Percentiles rank a stretch among this genome's conserved stretches.
phyloP scores from a whole-genome alignment of 2,329 filamentous ascomycete genomes.

The Aspergillus sp. region DNA sequence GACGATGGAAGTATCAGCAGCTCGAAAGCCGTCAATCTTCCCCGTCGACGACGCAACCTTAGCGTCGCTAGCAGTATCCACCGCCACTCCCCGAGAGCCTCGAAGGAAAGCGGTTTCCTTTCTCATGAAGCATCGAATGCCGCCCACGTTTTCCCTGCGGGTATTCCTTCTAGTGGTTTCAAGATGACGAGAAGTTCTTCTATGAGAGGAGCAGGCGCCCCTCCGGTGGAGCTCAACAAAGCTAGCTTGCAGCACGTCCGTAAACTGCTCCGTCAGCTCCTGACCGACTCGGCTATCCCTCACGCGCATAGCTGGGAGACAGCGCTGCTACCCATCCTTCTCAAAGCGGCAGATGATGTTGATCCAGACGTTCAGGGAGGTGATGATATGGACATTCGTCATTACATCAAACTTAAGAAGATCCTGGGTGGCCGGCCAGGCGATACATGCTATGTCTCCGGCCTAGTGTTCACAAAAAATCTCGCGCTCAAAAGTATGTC shows the following conservation, averaged over 20 bases:
- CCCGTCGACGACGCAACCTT: conserved; percentile 74
- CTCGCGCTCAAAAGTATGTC: conserved; percentile 95
- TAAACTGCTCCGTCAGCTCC: conserved; percentile 76
- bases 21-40: conserved; percentile 58
- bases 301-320: conserved; percentile 81
- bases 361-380: conserved; percentile 86
- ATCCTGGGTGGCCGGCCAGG: conserved; percentile 86
- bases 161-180: conserved; percentile 39
- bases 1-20: conserved; percentile 65
- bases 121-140: conserved; percentile 31
- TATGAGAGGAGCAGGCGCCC: conserved; percentile 70
- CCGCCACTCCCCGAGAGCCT: conserved; percentile 69
- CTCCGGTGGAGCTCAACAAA: conserved; percentile 79
- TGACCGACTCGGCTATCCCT: conserved; percentile 73
- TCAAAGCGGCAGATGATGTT: conserved; percentile 90
- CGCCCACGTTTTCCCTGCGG: conserved; percentile 44
- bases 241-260: conserved; percentile 87
- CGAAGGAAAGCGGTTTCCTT: conserved; percentile 53
- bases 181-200: conserved; percentile 76
- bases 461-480: conserved; percentile 96
- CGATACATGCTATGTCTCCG: conserved; percentile 94
- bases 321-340: conserved; percentile 82
- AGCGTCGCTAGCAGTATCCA: conserved; percentile 79
- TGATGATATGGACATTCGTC: conserved; percentile 94
- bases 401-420: conserved; percentile 97